Conservation (phyloP, 2,329 filamentous ascomycete species). For the Aspergillus spinulosporus region DNA sequence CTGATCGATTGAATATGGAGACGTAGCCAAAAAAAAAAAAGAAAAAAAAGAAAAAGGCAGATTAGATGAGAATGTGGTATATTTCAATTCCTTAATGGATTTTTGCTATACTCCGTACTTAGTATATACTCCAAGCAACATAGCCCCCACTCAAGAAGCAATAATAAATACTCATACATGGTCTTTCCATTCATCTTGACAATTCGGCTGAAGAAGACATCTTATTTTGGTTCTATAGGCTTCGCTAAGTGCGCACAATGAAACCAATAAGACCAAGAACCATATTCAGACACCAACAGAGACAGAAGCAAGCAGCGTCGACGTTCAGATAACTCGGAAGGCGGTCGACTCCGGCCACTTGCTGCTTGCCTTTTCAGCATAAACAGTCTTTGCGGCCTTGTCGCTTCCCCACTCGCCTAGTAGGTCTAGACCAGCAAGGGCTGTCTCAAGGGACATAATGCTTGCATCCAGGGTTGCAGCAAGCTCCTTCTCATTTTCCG, state of each 20-base stretch:
- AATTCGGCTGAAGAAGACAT: background rate
- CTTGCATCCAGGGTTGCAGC: slow-evolving; percentile 57
- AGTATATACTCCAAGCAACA: slow-evolving; percentile 24
- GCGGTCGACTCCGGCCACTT: slow-evolving; percentile 44
- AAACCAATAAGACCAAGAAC: slow-evolving; percentile 6
- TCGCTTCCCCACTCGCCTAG: slow-evolving; percentile 55
- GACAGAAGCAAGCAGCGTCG: background rate
- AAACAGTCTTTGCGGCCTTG: slow-evolving; percentile 51
- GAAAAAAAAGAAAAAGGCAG: too few relatives aligned
- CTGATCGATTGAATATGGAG: too few relatives aligned
- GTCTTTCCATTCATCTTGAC: slow-evolving; percentile 1
- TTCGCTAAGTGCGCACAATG: slow-evolving; percentile 7
- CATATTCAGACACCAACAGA: slow-evolving; percentile 4
- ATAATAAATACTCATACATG: slow-evolving; percentile 12
- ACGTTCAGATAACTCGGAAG: slow-evolving; percentile 32
- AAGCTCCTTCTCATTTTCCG: slow-evolving; percentile 62
- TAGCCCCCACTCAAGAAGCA: background rate
- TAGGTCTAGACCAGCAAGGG: slow-evolving; percentile 54
- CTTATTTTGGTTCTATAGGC: slow-evolving; percentile 7
- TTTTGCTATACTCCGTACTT: slow-evolving; percentile 18
- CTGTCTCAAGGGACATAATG: slow-evolving; percentile 57
- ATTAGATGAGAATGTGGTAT: background rate
- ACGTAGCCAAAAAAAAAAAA: too few relatives aligned
- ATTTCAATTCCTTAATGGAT: background rate
- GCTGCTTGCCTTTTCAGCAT: slow-evolving; percentile 43